Conservation (phyloP, 2,329 filamentous ascomycete species). For the Pseudogymnoascus sp. region DNA sequence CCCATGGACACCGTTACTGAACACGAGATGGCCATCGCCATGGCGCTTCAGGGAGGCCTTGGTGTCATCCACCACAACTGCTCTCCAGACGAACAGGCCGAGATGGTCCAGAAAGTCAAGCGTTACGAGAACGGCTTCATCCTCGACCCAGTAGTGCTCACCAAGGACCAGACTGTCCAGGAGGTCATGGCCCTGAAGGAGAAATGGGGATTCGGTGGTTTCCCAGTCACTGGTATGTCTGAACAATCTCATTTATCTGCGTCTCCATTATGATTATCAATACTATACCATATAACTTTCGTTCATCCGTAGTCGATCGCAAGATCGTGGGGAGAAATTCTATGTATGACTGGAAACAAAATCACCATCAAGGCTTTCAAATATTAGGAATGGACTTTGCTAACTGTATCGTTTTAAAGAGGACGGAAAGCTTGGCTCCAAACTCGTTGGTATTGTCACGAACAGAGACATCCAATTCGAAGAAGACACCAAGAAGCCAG, state of each 20-base stretch:
- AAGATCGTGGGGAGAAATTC: constrained; percentile 75
- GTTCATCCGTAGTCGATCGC: constrained; percentile 95
- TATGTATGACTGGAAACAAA: constrained; percentile 30
- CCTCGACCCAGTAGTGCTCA: constrained; percentile 86
- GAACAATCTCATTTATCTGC: constrained; percentile 19
- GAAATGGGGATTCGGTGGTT: constrained; percentile 97
- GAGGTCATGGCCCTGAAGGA: constrained; percentile 91
- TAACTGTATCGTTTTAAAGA: constrained; percentile 49
- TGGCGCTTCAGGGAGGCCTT: constrained; percentile 77
- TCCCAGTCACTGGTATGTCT: constrained; percentile 91
- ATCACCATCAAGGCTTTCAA: constrained; percentile 14
- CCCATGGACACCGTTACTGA: constrained; percentile 99
- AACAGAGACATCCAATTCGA: constrained; percentile 98
- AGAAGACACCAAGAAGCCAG: constrained; percentile 58
- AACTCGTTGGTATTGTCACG: constrained; percentile 94
- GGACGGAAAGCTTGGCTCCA: constrained; percentile 84
- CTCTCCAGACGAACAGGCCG: constrained; percentile 91
- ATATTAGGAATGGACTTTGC: constrained; percentile 19
- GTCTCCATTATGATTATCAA: constrained; percentile 65
- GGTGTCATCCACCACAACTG: constrained; percentile 99
- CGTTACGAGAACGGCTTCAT: constrained; percentile 99
- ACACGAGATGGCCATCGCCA: constrained; percentile 98
- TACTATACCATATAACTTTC: constrained; percentile 91
- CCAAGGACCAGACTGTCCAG: constrained; percentile 75
- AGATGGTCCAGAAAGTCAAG: constrained; percentile 99